Evolutionary conservation across 1,284 basidiomycete genomes (phyloP).

Genomic region (Leccinum griseonigrum): DNA sequence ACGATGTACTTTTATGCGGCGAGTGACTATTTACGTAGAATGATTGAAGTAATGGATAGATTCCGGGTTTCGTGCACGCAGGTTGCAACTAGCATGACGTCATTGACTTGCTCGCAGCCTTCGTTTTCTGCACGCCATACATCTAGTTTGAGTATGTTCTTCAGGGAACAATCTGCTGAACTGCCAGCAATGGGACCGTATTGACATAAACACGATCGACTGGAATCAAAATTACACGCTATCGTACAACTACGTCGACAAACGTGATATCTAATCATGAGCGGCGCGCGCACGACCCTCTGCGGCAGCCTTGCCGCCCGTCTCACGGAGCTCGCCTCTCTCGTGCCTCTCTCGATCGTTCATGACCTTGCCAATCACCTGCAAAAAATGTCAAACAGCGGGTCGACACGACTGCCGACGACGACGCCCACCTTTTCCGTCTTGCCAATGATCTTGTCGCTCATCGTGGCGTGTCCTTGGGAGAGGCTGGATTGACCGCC

Average conservation of each 20-base stretch:
- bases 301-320: constrained; percentile 49
- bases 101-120: neutral
- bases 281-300: constrained; percentile 26
- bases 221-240: neutral
- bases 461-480: constrained; percentile 38
- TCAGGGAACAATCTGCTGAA: neutral
- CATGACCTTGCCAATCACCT: constrained; percentile 48
- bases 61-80: neutral
- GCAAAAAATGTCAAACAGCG: neutral
- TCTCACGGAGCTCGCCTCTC: constrained; percentile 53
- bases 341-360: constrained; percentile 47
- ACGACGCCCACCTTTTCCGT: constrained; percentile 44
- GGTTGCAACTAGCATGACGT: neutral
- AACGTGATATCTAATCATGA: constrained; percentile 35
- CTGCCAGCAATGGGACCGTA: neutral
- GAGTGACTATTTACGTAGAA: neutral
- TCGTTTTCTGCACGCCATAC: neutral
- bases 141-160: neutral
- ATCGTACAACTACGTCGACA: neutral
- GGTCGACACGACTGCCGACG: neutral
- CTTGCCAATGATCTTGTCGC: constrained; percentile 56
- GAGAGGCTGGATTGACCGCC: constrained; percentile 42
- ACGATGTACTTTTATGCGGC: neutral
- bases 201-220: neutral
- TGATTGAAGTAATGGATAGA: neutral